These are phyloP conservation scores for Axilococcus clingmanii DNA, from an alignment of 139 green algal species.

Conservation along the genomic window DNA sequence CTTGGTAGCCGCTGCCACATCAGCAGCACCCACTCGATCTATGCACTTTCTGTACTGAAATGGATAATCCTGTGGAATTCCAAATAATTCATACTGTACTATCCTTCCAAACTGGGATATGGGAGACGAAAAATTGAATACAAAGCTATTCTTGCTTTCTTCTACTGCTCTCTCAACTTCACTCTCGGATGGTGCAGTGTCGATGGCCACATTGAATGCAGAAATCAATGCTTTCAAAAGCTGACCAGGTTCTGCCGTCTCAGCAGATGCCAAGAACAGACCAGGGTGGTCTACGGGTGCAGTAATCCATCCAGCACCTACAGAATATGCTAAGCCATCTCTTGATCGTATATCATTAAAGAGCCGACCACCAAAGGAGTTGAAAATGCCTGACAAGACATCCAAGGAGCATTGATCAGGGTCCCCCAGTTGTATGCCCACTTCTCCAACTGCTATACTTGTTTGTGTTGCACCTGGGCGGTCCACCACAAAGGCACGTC, in stretches of 20 bases:
- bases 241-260: constrained; percentile 42
- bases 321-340: constrained; percentile 67
- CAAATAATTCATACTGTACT: constrained; percentile 53
- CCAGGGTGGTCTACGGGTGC: constrained; percentile 55
- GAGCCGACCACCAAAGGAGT: constrained; percentile 66
- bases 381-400: constrained; percentile 52
- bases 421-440: constrained; percentile 48
- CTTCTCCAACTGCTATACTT: constrained; percentile 40
- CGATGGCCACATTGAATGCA: constrained; percentile 8
- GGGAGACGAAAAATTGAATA: constrained; percentile 72
- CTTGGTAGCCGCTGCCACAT: constrained; percentile 43
- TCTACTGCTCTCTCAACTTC: constrained; percentile 37
- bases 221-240: constrained; percentile 27
- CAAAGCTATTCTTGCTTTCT: constrained; percentile 60
- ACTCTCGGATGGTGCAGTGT: constrained; percentile 1
- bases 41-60: constrained; percentile 42
- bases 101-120: constrained; percentile 46
- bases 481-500: constrained; percentile 47
- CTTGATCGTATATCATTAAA: constrained; percentile 65
- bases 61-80: constrained; percentile 57
- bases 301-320: constrained; percentile 51
- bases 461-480: constrained; percentile 7
- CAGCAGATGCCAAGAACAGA: constrained; percentile 54
- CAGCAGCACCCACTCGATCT: constrained; percentile 28
- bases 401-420: constrained; percentile 51